A percentile compares a stretch with the other conserved stretches of the same genome.
phyloP scores from a whole-genome alignment of 2,329 filamentous ascomycete species.

The Trichoderma semiorbis region DNA sequence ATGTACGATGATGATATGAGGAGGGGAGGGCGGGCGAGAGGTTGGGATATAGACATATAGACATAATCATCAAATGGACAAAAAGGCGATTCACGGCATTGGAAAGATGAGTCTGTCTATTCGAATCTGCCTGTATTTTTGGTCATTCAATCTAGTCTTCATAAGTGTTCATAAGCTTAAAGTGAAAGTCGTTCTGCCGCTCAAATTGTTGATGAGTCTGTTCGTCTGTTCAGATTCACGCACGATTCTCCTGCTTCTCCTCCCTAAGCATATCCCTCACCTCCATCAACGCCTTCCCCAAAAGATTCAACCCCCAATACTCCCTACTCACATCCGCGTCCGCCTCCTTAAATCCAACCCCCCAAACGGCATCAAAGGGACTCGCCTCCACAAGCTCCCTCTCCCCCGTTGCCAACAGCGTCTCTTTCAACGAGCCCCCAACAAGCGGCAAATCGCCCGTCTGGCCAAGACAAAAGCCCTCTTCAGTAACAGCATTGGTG shows the following conservation, averaged over 20 bases:
- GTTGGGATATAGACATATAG: slow-evolving; percentile 24
- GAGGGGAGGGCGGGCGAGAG: not conserved
- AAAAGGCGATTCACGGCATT: not conserved
- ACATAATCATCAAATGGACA: slow-evolving; percentile 17
- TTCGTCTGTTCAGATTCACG: not conserved
- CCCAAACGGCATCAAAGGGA: slow-evolving; percentile 62
- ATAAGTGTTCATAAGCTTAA: not conserved
- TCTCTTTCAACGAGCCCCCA: slow-evolving; percentile 41
- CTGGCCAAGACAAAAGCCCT: slow-evolving; percentile 26
- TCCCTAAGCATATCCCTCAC: slow-evolving; percentile 50
- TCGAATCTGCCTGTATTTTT: not conserved
- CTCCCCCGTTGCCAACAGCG: slow-evolving; percentile 56
- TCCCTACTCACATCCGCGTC: slow-evolving; percentile 46
- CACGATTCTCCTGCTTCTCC: slow-evolving; percentile 31
- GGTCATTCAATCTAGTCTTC: not conserved
- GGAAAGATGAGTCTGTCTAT: not conserved
- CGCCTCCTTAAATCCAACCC: slow-evolving; percentile 55
- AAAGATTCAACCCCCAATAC: slow-evolving; percentile 61
- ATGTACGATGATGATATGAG: slow-evolving; percentile 16
- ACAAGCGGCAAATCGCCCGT: slow-evolving; percentile 22
- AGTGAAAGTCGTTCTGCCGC: not conserved
- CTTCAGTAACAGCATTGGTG: slow-evolving; percentile 37
- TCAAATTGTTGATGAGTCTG: not conserved
- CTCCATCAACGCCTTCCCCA: slow-evolving; percentile 60
- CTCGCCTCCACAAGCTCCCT: slow-evolving; percentile 61